Base-by-base conservation (phyloP, 192 early-diverging fungal genomes). In the Spizellomyces sp. region DNA sequence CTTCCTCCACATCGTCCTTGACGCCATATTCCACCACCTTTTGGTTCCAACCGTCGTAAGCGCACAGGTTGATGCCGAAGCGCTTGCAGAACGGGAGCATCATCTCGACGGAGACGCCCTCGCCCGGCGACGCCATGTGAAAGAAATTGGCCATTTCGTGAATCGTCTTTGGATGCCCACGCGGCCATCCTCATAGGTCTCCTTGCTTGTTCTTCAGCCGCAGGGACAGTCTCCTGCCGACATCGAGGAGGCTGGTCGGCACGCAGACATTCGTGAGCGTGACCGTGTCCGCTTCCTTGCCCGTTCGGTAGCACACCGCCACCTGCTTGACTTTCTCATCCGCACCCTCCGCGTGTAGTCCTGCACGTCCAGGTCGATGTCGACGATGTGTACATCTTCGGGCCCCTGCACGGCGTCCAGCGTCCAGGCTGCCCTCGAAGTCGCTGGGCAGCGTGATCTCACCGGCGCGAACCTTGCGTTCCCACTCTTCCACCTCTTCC, bases 361-460 rank as follows among this genome's bases (percentile, higher is more conserved):
- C 9, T 10, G 48, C n/a, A 10, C 9, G 9, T 52, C 48, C 9
- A n/a, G 48, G 9, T 9, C 9, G 48, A 52, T 52, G 9, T 52
- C 48, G 48, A 52, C n/a, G n/a, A 52, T 52, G n/a, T 52, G 48
- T 9, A 52, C 9, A 52, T 52, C 48, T 10, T 52, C 9, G 48
- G 9, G 48, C 9, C 48, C 48, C 9, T 10, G 9, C 9, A 52
- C 48, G 9, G 9, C 48, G 48, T 52, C 9, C 9, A 52, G 48
- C 48, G n/a, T n/a, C n/a, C n/a, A n/a, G n/a, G n/a, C n/a, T 52
- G 48, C 48, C 48, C 48, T 52, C 48, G 48, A n/a, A 52, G 48
- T 52, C 48, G 9, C 9, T n/a, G 9, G n/a, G n/a, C 48, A 52
- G 48, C 9, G 9, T 52, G 9, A 10, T 9, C n/a, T 52, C 48